Conservation (phyloP, 768 basidiomycete species). For the Crassisporium funariophilum region DNA sequence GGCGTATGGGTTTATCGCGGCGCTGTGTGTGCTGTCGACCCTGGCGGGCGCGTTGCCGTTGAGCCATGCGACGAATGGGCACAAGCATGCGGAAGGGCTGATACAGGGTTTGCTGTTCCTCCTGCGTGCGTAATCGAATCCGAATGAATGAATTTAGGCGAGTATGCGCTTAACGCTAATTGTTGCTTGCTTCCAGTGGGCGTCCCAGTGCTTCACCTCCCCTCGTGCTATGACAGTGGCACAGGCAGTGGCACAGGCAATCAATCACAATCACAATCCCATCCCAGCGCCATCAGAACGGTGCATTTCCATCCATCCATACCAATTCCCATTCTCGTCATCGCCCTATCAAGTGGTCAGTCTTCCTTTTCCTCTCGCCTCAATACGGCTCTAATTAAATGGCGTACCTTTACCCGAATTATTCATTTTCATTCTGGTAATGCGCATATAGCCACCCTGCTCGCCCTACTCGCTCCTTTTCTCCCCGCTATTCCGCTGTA, state of each 20-base stretch:
- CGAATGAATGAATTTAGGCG: too few species aligned
- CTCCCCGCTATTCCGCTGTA: constrained; percentile 15
- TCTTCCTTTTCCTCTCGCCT: constrained; percentile 5
- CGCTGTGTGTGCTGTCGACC: constrained; percentile 21
- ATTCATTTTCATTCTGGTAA: constrained; percentile 2
- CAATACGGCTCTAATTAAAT: constrained; percentile 17
- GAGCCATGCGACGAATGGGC: constrained; percentile 2
- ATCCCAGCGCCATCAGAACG: neutral
- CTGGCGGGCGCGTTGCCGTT: constrained; percentile 19
- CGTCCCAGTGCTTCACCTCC: constrained; percentile 20
- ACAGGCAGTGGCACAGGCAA: constrained; percentile 5
- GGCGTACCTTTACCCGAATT: constrained; percentile 13
- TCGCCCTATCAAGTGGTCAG: constrained; percentile 25
- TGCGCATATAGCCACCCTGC: constrained; percentile 33
- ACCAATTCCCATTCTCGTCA: constrained; percentile 20
- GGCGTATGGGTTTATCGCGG: constrained; percentile 16
- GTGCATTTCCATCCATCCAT: constrained; percentile 9
- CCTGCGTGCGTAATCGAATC: constrained; percentile 19
- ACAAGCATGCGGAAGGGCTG: constrained; percentile 15
- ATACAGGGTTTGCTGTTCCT: constrained; percentile 24
- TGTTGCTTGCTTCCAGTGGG: constrained; percentile 18
- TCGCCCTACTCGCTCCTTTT: constrained; percentile 22
- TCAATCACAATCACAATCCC: too few species aligned
- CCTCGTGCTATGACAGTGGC: constrained; percentile 7
- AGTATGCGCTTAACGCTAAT: too few species aligned